A percentile compares a stretch with the other conserved stretches of the same genome.
Evolutionary conservation across 202 grass and related monocot species (phyloP).

Genomic region (Saccharum hybrid): DNA sequence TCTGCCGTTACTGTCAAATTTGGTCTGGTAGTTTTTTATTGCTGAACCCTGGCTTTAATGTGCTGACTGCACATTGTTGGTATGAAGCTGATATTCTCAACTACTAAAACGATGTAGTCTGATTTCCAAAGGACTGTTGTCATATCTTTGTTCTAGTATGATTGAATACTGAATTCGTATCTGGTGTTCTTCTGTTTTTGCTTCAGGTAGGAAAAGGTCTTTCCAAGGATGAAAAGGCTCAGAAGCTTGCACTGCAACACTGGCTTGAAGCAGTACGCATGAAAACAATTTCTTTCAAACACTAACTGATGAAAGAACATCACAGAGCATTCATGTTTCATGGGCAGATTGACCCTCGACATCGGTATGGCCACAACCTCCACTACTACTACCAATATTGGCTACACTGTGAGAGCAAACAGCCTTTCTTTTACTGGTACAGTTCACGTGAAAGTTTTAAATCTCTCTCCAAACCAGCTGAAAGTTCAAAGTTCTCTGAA

Average conservation of each 20-base stretch:
- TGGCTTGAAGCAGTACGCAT: constrained; percentile 91
- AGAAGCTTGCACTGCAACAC: constrained; percentile 92
- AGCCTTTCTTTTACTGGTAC: constrained; percentile 96
- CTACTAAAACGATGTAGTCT: constrained; percentile 19
- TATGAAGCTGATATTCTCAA: background rate
- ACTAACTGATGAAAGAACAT: constrained; percentile 5
- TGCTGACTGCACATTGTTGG: background rate
- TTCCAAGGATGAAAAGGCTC: constrained; percentile 88
- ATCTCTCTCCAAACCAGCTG: background rate
- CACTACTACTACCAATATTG: constrained; percentile 86
- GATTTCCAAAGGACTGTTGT: background rate
- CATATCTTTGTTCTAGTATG: constrained; percentile 27
- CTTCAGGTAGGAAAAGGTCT: constrained; percentile 87
- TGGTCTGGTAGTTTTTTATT: background rate
- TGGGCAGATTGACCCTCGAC: constrained; percentile 86
- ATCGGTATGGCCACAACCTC: constrained; percentile 95
- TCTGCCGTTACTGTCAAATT: constrained; percentile 13
- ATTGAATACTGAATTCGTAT: constrained; percentile 32
- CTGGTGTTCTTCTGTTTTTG: background rate
- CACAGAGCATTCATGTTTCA: constrained; percentile 24
- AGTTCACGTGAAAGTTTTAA: constrained; percentile 33
- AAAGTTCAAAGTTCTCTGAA: constrained; percentile 21
- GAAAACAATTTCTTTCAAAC: constrained; percentile 13
- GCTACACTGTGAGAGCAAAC: constrained; percentile 73
- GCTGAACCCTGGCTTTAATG: background rate